Percentiles rank a stretch among this genome's conserved stretches.
These are phyloP conservation scores for Lumnitzera littorea DNA, from an alignment of 345 rosid genomes.

Conservation along the genomic window DNA sequence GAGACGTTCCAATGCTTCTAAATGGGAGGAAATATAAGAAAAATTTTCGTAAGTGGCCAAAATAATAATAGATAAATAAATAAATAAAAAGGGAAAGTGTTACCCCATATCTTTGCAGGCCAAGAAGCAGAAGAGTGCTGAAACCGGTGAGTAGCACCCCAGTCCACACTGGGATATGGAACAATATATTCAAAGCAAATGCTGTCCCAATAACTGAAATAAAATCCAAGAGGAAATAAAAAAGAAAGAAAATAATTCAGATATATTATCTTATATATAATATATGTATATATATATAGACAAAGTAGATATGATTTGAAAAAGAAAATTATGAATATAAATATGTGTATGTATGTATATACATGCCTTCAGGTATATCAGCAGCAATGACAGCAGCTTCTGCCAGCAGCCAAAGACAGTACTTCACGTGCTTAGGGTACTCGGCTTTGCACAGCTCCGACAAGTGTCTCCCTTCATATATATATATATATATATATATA, in stretches of 20 bases:
- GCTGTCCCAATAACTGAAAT: constrained; percentile 59
- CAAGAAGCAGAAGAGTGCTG: constrained; percentile 56
- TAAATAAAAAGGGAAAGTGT: neutral
- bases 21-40: neutral
- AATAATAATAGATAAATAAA: neutral
- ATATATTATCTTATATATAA: too few relatives aligned
- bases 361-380: constrained; percentile 63
- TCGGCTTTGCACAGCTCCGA: constrained; percentile 63
- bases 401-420: constrained; percentile 59
- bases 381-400: constrained; percentile 66
- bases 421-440: constrained; percentile 43
- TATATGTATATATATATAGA: neutral
- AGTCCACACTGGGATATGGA: constrained; percentile 41
- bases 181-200: constrained; percentile 45
- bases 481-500: too few relatives aligned
- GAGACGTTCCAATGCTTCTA: too few relatives aligned
- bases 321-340: too few relatives aligned
- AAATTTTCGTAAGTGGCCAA: neutral
- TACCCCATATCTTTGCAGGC: constrained; percentile 63
- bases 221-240: neutral
- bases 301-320: neutral
- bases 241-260: too few relatives aligned
- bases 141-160: constrained; percentile 53
- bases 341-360: too few relatives aligned
- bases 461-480: constrained; percentile 44